Conservation (phyloP, 208 protist genomes). For the Crithidia brevicula region DNA sequence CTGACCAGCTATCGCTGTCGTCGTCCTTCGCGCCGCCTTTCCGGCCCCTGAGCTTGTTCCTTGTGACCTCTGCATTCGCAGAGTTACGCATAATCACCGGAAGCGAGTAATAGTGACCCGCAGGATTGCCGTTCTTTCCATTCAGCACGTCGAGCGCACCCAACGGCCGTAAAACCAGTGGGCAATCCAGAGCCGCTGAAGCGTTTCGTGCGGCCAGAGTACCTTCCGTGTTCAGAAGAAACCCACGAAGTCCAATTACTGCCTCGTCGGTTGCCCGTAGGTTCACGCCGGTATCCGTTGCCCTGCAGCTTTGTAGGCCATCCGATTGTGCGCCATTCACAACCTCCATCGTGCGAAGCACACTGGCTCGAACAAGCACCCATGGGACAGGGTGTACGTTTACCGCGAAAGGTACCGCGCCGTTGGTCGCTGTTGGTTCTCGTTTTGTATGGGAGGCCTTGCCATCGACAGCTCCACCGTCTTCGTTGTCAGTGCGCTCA, state of each 20-base stretch:
- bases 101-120: not conserved
- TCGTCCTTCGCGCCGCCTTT: no score
- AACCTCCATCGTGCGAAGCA: not conserved
- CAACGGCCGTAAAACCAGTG: conserved; percentile 18
- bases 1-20: no score
- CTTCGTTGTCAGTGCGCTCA: not conserved
- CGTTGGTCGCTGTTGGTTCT: not conserved
- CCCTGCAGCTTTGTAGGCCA: no score
- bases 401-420: not conserved
- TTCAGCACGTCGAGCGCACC: conserved; percentile 12
- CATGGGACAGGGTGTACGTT: not conserved
- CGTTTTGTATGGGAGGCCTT: not conserved
- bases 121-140: not conserved
- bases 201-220: not conserved
- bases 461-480: no score
- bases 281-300: no score
- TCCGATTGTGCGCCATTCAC: no score
- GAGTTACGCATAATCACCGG: not conserved
- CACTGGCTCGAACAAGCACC: conserved; percentile 1
- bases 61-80: not conserved
- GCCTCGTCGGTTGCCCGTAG: no score
- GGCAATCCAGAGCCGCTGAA: not conserved
- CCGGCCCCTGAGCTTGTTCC: no score
- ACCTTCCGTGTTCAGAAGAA: not conserved
- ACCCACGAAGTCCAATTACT: conserved; percentile 9